Conservation (phyloP, 2,329 filamentous ascomycete species). For the Helicocarpus griseus region DNA sequence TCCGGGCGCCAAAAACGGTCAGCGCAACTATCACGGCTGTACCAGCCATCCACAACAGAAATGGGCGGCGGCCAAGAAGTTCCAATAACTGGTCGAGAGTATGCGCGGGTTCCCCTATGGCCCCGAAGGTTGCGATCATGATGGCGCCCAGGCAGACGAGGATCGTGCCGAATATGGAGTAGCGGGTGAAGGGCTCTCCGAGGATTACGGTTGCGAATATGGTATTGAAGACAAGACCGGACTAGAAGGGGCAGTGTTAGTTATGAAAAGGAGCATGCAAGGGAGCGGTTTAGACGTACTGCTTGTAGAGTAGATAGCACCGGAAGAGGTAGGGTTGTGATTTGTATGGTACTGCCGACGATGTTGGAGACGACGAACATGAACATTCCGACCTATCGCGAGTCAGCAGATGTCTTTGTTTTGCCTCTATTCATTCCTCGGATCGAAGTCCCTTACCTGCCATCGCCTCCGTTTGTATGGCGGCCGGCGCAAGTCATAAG, state of each 20-base stretch:
- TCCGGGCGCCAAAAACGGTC: constrained; percentile 52
- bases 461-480: constrained; percentile 85
- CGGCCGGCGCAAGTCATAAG: constrained; percentile 67
- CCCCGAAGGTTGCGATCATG: constrained; percentile 86
- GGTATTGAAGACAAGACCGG: constrained; percentile 95
- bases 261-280: not conserved
- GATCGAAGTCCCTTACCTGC: constrained; percentile 50
- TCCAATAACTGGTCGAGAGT: constrained; percentile 70
- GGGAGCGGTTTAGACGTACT: constrained; percentile 26
- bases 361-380: constrained; percentile 96
- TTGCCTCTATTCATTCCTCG: not conserved
- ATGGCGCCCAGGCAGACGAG: constrained; percentile 83
- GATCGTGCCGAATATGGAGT: constrained; percentile 82
- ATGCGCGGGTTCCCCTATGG: constrained; percentile 87
- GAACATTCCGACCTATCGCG: constrained; percentile 64
- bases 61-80: constrained; percentile 63
- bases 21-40: constrained; percentile 63
- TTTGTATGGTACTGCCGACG: constrained; percentile 91
- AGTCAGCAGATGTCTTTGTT: constrained; percentile 15
- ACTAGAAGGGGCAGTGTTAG: constrained; percentile 34
- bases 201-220: constrained; percentile 91
- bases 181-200: constrained; percentile 84
- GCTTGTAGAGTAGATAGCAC: constrained; percentile 93
- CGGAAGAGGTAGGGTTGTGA: constrained; percentile 86
- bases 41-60: constrained; percentile 79